Evolutionary conservation across 208 protist genomes (phyloP).

Genomic region (Angomonas ambiguus): DNA sequence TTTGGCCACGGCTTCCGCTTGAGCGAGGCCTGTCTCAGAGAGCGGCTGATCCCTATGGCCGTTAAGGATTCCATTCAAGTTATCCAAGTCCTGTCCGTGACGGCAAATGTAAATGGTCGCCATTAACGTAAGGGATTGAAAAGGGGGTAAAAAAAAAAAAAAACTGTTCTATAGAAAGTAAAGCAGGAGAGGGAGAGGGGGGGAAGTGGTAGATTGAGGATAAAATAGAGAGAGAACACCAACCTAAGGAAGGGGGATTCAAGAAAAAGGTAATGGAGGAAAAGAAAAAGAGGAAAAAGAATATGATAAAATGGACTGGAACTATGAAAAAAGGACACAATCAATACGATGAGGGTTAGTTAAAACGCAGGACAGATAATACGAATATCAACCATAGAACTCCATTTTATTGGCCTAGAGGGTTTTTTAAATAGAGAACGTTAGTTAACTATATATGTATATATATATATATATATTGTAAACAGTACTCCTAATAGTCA

Average conservation of each 20-base stretch:
- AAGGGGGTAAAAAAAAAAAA: background rate
- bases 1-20: constrained; percentile 55
- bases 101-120: constrained; percentile 69
- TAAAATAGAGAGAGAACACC: background rate
- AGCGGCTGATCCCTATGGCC: constrained; percentile 81
- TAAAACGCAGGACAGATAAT: too few relatives aligned
- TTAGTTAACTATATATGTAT: too few relatives aligned
- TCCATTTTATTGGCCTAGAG: too few relatives aligned
- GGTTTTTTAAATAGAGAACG: too few relatives aligned
- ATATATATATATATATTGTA: background rate
- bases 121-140: too few relatives aligned
- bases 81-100: constrained; percentile 90
- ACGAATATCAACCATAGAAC: too few relatives aligned
- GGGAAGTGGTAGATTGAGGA: too few relatives aligned
- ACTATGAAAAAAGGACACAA: too few relatives aligned
- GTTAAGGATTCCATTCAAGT: constrained; percentile 73
- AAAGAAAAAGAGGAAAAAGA: constrained; percentile 11
- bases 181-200: too few relatives aligned
- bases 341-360: too few relatives aligned
- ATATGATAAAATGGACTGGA: background rate
- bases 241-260: background rate
- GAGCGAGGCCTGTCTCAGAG: constrained; percentile 53
- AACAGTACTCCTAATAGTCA: constrained; percentile 1
- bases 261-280: too few relatives aligned
- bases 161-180: constrained; percentile 4